These are phyloP conservation scores for Urostyla sp. DNA, from an alignment of 73 alveolate genomes.

Conservation along the genomic window DNA sequence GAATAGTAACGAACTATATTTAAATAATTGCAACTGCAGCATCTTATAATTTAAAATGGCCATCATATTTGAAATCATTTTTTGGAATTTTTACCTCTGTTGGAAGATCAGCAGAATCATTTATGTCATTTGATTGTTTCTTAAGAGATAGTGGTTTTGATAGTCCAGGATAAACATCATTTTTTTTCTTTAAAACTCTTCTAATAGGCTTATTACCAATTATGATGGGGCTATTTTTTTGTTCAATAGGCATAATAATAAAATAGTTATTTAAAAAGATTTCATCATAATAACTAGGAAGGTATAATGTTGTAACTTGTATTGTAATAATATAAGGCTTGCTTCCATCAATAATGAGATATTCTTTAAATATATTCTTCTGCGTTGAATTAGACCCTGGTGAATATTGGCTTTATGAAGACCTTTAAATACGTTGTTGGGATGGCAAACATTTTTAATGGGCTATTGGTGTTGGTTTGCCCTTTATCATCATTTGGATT, in stretches of 20 bases:
- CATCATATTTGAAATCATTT: neutral
- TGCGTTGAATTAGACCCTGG: slow-evolving; percentile 33
- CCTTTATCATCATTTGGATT: slow-evolving; percentile 46
- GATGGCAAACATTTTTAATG: slow-evolving; percentile 11
- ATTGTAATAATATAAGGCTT: slow-evolving; percentile 7
- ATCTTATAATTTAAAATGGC: neutral
- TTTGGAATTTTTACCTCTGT: neutral
- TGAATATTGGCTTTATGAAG: slow-evolving; percentile 33
- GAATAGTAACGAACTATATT: neutral
- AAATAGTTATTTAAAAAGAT: neutral
- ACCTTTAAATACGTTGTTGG: slow-evolving; percentile 53
- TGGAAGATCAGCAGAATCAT: neutral
- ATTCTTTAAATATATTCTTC: slow-evolving; percentile 4
- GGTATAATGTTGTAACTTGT: neutral
- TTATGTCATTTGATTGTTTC: neutral
- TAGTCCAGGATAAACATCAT: neutral
- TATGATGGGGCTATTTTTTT: neutral
- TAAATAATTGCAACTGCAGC: neutral
- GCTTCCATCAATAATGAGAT: slow-evolving; percentile 32
- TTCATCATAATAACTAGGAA: neutral
- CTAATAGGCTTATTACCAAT: slow-evolving; percentile 11
- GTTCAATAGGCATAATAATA: neutral
- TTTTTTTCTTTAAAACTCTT: slow-evolving; percentile 15
- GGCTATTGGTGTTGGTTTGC: slow-evolving; percentile 33
- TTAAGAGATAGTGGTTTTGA: no score